Percentiles rank a stretch among this genome's conserved stretches.
Conservation (phyloP, 495 filamentous ascomycete species). For the Talaromyces liani region DNA sequence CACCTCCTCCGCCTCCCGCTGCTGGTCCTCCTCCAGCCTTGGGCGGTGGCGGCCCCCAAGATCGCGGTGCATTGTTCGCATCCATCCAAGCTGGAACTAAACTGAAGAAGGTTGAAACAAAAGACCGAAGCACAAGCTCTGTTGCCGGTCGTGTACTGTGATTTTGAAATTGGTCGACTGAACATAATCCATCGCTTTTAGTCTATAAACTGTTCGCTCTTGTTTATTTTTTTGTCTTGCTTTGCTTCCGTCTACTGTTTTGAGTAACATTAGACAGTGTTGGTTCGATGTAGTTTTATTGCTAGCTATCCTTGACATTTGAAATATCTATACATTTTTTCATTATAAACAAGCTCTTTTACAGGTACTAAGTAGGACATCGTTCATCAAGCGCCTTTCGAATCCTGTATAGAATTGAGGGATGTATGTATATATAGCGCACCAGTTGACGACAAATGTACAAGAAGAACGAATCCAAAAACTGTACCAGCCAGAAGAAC, state of each 20-base stretch:
- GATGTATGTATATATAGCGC: too few species aligned
- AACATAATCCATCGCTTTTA: neutral
- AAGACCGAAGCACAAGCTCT: constrained; percentile 66
- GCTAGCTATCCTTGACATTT: neutral
- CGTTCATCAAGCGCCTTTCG: too few species aligned
- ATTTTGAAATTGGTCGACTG: constrained; percentile 4
- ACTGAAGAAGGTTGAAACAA: constrained; percentile 76
- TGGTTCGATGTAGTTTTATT: neutral
- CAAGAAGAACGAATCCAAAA: neutral
- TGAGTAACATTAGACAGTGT: neutral
- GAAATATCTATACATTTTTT: neutral
- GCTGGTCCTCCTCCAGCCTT: constrained; percentile 16
- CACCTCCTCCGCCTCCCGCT: constrained; percentile 37
- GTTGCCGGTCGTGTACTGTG: constrained; percentile 65
- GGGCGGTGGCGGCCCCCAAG: constrained; percentile 19
- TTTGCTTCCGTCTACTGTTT: neutral
- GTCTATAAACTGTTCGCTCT: neutral
- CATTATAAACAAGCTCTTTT: neutral
- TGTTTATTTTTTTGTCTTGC: neutral
- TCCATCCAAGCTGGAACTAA: constrained; percentile 73
- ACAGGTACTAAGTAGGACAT: neutral
- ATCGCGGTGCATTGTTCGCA: constrained; percentile 59
- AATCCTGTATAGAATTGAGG: too few species aligned
- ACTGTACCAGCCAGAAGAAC: neutral
- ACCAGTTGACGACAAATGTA: too few species aligned